Percentiles rank a stretch among this genome's conserved stretches.
Evolutionary conservation across 768 basidiomycete genomes (phyloP).

Genomic region (Sistotremastrum suecicum): DNA sequence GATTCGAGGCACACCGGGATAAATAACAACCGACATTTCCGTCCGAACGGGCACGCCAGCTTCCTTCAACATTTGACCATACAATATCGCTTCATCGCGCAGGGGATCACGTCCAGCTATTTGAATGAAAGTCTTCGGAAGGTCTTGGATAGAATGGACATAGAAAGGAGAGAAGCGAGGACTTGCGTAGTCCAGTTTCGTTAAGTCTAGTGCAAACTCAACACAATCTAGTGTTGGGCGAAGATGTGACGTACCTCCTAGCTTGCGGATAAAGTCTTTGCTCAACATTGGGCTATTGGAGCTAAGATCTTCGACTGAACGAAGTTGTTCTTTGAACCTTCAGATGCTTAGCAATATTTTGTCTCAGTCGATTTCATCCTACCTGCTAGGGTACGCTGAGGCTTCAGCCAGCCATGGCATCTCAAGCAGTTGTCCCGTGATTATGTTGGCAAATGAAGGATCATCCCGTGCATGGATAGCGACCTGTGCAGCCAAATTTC

Average conservation of each 20-base stretch:
- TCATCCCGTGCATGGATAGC: too few relatives aligned
- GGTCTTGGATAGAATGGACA: slow-evolving; percentile 2
- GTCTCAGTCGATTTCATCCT: too few relatives aligned
- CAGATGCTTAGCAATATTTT: background rate
- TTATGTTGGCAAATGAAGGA: too few relatives aligned
- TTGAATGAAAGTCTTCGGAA: slow-evolving; percentile 8
- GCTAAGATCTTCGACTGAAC: background rate
- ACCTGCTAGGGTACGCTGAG: too few relatives aligned
- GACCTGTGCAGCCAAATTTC: too few relatives aligned
- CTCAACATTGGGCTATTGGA: background rate
- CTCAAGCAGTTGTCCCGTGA: too few relatives aligned
- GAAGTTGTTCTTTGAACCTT: background rate
- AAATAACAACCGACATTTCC: slow-evolving; percentile 3
- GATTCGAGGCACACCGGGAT: too few relatives aligned
- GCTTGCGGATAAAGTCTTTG: background rate
- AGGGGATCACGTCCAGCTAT: slow-evolving; percentile 9
- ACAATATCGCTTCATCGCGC: slow-evolving; percentile 10
- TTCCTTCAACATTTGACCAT: slow-evolving; percentile 7
- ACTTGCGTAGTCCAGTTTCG: background rate
- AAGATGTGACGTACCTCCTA: too few relatives aligned
- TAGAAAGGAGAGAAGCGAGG: slow-evolving; percentile 3
- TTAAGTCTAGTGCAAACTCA: background rate
- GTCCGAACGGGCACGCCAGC: slow-evolving; percentile 5
- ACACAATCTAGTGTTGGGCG: too few relatives aligned
- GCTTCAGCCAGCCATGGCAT: too few relatives aligned